phyloP scores from a whole-genome alignment of 306 rosid species.

The Erythrophleum fordii region DNA sequence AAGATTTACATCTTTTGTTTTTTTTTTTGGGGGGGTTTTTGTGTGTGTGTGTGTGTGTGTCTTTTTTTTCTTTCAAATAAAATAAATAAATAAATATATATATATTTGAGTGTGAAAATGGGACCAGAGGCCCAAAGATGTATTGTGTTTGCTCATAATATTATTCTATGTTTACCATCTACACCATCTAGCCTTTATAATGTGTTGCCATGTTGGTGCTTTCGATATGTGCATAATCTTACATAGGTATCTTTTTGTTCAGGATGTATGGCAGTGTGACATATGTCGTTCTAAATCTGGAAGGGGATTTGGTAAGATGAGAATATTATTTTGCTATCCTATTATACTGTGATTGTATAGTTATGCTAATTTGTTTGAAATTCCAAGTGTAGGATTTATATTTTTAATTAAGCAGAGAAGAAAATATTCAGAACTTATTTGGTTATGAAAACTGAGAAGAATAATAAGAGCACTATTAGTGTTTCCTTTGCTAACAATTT shows the following conservation, averaged over 20 bases:
- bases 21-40: too few relatives aligned
- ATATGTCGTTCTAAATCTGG: conserved; percentile 94
- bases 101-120: too few relatives aligned
- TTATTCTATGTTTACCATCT: neutral
- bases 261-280: conserved; percentile 98
- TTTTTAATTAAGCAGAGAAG: neutral
- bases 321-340: neutral
- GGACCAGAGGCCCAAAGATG: neutral
- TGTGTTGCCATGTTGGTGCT: conserved; percentile 3
- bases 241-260: conserved; percentile 35
- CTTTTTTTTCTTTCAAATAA: too few relatives aligned
- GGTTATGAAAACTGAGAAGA: neutral
- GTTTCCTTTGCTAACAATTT: neutral
- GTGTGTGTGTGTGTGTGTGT: neutral
- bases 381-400: neutral
- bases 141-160: too few relatives aligned
- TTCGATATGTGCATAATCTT: conserved; percentile 10
- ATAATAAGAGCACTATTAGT: neutral
- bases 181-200: neutral
- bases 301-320: conserved; percentile 58
- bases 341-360: neutral
- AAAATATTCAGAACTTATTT: neutral
- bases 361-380: too few relatives aligned
- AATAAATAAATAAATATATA: too few relatives aligned
- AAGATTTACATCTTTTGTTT: conserved; percentile 4